These are phyloP conservation scores for Logfia minima DNA, from an alignment of 129 eudicot species.

Conservation along the genomic window DNA sequence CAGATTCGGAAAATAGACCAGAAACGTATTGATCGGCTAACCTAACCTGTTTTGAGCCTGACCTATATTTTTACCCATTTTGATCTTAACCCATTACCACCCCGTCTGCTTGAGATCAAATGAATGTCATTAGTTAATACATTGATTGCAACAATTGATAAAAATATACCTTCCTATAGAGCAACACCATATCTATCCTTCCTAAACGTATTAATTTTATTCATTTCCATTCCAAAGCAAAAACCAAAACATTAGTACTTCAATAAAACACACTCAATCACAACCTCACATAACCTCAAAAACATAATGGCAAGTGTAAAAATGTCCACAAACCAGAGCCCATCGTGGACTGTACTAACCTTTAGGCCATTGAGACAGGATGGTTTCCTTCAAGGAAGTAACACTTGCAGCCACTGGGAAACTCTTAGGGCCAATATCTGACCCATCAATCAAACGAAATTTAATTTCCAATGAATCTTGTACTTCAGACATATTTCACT, in stretches of 20 bases:
- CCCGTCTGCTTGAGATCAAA: neutral
- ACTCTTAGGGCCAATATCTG: conserved; percentile 86
- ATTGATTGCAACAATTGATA: neutral
- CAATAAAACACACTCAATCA: neutral
- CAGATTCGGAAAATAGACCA: too few relatives aligned
- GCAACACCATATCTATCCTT: too few relatives aligned
- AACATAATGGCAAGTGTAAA: neutral
- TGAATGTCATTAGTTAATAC: conserved; percentile 2
- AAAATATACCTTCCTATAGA: neutral
- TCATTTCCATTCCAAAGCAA: neutral
- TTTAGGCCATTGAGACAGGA: conserved; percentile 89
- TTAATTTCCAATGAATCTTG: conserved; percentile 83
- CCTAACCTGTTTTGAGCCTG: too few relatives aligned
- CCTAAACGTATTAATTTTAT: too few relatives aligned
- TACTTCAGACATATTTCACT: conserved; percentile 55
- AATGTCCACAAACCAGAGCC: neutral
- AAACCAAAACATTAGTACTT: neutral
- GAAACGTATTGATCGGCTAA: too few relatives aligned
- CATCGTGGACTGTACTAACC: conserved; percentile 38
- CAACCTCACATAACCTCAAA: neutral
- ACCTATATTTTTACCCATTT: neutral
- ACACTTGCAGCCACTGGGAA: conserved; percentile 76
- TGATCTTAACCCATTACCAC: neutral
- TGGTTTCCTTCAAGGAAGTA: conserved; percentile 71
- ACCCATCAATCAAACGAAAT: conserved; percentile 75